A percentile compares a stretch with the other conserved stretches of the same genome.
Conservation (phyloP, 352 stramenopile genomes). For the Globisporangium acanthophoron region DNA sequence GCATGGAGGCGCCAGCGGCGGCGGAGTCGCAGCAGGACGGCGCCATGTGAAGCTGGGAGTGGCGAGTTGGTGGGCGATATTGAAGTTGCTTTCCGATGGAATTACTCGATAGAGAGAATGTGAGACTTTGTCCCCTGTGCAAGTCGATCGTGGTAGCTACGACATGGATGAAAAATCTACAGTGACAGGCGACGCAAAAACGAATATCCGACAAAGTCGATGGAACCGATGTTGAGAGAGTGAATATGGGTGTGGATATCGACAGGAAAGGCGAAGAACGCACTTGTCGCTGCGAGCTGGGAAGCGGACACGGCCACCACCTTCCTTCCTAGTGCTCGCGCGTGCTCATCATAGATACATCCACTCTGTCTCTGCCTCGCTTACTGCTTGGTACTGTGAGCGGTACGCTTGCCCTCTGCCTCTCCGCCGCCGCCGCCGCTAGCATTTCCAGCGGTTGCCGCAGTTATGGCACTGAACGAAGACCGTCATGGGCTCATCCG, state of each 20-base stretch:
- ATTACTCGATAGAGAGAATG: background rate
- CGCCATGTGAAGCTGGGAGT: background rate
- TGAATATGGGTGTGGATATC: background rate
- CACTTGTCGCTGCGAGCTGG: background rate
- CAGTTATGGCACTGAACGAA: conserved; percentile 97
- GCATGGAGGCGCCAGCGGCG: background rate
- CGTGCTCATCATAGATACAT: conserved; percentile 1
- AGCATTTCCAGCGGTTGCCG: conserved; percentile 94
- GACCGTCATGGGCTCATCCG: conserved; percentile 98
- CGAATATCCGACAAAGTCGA: background rate
- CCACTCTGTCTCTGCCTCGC: background rate
- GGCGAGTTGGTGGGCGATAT: background rate
- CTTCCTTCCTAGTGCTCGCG: too few relatives aligned
- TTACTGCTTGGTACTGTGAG: background rate
- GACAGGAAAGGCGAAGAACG: background rate
- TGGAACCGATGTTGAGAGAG: background rate
- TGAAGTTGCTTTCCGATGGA: background rate
- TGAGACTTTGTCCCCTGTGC: background rate
- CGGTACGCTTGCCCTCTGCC: too few relatives aligned
- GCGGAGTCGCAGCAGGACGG: background rate
- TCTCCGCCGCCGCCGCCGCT: conserved; percentile 9
- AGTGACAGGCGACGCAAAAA: background rate
- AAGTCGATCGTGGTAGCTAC: background rate
- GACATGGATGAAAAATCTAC: too few relatives aligned
- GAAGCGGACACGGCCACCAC: background rate